Base-by-base conservation (phyloP, 495 filamentous ascomycete genomes). In the Trichoderma orchidacearum region DNA sequence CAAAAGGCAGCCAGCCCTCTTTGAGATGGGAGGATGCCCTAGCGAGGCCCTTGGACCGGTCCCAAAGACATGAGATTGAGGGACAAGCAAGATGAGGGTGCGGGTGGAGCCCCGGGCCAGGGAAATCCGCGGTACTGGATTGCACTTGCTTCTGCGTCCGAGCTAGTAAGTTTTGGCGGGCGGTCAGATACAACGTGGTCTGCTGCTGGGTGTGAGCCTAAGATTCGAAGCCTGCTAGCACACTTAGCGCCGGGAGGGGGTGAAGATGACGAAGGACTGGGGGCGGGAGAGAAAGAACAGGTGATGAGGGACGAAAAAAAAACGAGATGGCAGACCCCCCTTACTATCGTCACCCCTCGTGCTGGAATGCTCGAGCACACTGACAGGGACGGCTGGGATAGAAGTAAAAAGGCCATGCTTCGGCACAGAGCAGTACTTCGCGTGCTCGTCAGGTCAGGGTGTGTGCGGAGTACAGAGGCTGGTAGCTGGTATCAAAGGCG, bases 81-180 rank as follows among this genome's bases (percentile, higher is more conserved):
- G 41, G 41, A 48, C 41, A 48, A 48, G 41, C 41, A 48, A 48
- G 41, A 48, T 48, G 41, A 48, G n/a, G n/a, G 41, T 48, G 41
- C 41, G 41, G 5, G 41, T 48, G 41, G 41, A 13, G 11, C 41
- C 38, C 18, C 3, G 41, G 7, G 18, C 41, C 36, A 41, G 18
- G 41, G 18, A 48, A 48, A 48, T 48, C 41, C 41, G 41, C 41
- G 41, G 41, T 48, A 48, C 41, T 48, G 41, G 41, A 48, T 48
- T 48, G 41, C 41, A 48, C 41, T 48, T 48, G 41, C 41, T 48
- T 25, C 18, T 48, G 41, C 41, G 41, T 48, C 41, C 41, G 41
- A 48, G 41, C 41, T 48, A 48, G 41, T 23, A 23, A 48, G 4
- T 48, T 12, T 48, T 18, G 41, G 5, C 36, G 36, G n/a, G 36